Percentiles rank a stretch among this genome's conserved stretches.
phyloP scores from a whole-genome alignment of 306 rosid species.

The Cucurbita pepo region DNA sequence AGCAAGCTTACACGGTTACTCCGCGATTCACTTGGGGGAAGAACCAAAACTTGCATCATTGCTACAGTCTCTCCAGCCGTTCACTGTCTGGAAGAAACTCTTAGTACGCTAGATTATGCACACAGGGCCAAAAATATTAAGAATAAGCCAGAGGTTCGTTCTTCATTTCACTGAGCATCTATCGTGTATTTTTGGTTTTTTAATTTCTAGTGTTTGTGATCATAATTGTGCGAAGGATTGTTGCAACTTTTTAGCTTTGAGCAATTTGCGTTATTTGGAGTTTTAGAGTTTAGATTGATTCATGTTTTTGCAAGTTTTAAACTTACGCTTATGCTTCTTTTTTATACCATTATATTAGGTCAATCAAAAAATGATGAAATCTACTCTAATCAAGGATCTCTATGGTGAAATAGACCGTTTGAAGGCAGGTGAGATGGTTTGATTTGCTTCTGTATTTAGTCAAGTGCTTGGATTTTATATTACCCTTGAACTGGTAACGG shows the following conservation, averaged over 20 bases:
- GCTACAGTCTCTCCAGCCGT: slow-evolving; percentile 98
- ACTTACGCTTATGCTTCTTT: neutral
- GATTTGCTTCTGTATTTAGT: neutral
- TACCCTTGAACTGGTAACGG: neutral
- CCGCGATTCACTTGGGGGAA: slow-evolving; percentile 97
- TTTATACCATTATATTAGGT: slow-evolving; percentile 20
- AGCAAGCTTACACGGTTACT: slow-evolving; percentile 92
- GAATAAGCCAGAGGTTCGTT: slow-evolving; percentile 90
- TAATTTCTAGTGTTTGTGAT: neutral
- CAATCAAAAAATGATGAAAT: slow-evolving; percentile 97
- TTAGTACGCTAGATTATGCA: slow-evolving; percentile 92
- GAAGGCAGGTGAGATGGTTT: slow-evolving; percentile 50
- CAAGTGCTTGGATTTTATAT: neutral
- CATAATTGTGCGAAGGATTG: neutral
- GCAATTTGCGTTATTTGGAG: neutral
- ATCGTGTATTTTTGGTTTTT: neutral
- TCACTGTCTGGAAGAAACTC: slow-evolving; percentile 88
- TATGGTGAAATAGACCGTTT: slow-evolving; percentile 96
- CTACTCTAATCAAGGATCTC: slow-evolving; percentile 91
- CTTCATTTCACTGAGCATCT: neutral
- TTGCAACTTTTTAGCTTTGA: neutral
- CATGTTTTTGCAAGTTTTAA: neutral
- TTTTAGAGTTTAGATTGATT: neutral
- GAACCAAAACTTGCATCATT: slow-evolving; percentile 96
- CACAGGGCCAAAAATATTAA: slow-evolving; percentile 83